Evolutionary conservation across 2,329 filamentous ascomycete genomes (phyloP).

Genomic region (Pseudocercospora macadamiae): DNA sequence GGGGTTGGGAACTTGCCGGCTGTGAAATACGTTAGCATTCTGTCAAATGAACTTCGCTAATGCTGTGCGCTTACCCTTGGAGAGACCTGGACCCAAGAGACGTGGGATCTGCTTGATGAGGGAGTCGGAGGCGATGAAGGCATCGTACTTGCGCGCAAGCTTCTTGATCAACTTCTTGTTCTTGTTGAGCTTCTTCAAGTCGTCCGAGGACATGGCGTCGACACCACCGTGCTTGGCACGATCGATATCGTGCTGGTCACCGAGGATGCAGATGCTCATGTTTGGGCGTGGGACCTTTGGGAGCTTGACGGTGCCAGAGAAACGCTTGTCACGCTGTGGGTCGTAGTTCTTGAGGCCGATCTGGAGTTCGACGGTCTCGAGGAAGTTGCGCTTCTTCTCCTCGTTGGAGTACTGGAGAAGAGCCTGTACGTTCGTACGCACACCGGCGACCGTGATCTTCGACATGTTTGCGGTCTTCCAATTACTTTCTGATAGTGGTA

Average conservation of each 20-base stretch:
- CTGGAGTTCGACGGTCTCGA: conserved; percentile 68
- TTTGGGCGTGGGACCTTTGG: conserved; percentile 86
- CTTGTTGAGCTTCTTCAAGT: conserved; percentile 99
- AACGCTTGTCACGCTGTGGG: conserved; percentile 99
- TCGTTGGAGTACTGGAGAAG: conserved; percentile 82
- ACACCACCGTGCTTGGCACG: conserved; percentile 99
- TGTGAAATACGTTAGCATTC: conserved; percentile 48
- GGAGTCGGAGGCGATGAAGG: conserved; percentile 94
- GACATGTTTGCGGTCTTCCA: conserved; percentile 67
- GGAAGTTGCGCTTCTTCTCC: conserved; percentile 48
- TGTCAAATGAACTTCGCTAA: not conserved
- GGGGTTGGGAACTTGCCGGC: conserved; percentile 99
- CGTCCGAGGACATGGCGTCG: conserved; percentile 96
- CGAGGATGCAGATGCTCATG: conserved; percentile 87
- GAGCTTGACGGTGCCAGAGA: conserved; percentile 98
- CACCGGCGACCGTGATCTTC: conserved; percentile 87
- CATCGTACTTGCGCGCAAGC: conserved; percentile 99
- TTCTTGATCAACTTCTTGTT: conserved; percentile 99
- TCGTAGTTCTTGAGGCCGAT: conserved; percentile 98
- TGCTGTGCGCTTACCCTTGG: conserved; percentile 70
- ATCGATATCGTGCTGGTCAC: conserved; percentile 98
- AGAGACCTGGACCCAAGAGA: conserved; percentile 98
- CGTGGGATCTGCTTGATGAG: conserved; percentile 99
- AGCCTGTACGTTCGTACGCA: conserved; percentile 90
- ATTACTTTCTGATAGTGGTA: conserved; percentile 37